These are phyloP conservation scores for Trifolium fragiferum DNA, from an alignment of 306 rosid species.

Conservation along the genomic window DNA sequence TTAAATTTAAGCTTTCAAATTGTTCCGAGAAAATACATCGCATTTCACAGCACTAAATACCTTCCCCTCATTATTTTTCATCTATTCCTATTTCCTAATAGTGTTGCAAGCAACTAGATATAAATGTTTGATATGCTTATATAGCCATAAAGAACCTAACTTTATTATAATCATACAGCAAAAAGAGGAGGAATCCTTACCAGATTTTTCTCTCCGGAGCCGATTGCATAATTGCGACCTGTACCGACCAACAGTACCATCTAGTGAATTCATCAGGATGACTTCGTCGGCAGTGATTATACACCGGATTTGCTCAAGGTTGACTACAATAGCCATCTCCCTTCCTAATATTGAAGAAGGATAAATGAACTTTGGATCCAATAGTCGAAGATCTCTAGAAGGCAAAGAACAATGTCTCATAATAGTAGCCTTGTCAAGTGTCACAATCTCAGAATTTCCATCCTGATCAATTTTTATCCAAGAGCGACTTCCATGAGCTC, in stretches of 20 bases:
- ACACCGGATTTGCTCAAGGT: constrained; percentile 94
- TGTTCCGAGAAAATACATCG: constrained; percentile 21
- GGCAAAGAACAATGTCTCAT: constrained; percentile 94
- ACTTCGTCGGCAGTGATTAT: constrained; percentile 94
- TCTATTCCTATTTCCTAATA: constrained; percentile 4
- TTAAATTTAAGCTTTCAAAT: constrained; percentile 23
- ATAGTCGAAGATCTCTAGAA: constrained; percentile 85
- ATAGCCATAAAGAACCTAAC: no score
- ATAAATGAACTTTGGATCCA: constrained; percentile 92
- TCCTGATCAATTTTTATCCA: constrained; percentile 80
- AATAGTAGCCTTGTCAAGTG: constrained; percentile 89
- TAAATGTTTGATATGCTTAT: constrained; percentile 4
- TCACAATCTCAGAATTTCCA: constrained; percentile 68
- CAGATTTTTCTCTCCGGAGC: constrained; percentile 72
- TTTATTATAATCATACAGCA: neutral
- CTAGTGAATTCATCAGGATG: constrained; percentile 87
- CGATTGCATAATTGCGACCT: constrained; percentile 75
- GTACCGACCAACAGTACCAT: constrained; percentile 80
- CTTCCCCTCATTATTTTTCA: constrained; percentile 21
- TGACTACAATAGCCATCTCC: constrained; percentile 91
- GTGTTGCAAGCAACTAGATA: constrained; percentile 18
- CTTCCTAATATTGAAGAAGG: constrained; percentile 89
- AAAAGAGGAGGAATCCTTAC: constrained; percentile 48
- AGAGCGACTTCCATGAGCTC: constrained; percentile 94
- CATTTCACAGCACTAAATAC: constrained; percentile 17